phyloP scores from a whole-genome alignment of 371 early-diverging fungal species.

The Chytridiales sp. region DNA sequence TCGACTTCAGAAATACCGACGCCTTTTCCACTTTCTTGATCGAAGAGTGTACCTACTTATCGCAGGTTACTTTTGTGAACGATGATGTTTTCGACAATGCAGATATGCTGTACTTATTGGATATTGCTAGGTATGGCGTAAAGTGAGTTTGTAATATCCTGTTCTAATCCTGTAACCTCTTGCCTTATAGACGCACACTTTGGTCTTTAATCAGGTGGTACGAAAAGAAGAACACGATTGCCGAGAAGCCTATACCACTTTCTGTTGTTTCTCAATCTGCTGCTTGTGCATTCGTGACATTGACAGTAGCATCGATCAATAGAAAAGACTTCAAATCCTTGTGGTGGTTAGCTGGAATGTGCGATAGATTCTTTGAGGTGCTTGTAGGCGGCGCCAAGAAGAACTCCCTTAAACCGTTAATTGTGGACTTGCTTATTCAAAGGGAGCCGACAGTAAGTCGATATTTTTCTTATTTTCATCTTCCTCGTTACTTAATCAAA shows the following conservation, averaged over 20 bases:
- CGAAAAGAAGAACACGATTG: constrained; percentile 18
- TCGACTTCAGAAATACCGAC: constrained; percentile 6
- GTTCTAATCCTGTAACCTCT: not conserved
- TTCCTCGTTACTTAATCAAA: constrained; percentile 1
- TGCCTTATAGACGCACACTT: constrained; percentile 30
- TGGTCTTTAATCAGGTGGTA: constrained; percentile 41
- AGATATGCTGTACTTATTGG: constrained; percentile 12
- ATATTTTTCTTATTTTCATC: not conserved
- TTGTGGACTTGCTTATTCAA: constrained; percentile 35
- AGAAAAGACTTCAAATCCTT: constrained; percentile 25
- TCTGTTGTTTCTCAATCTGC: constrained; percentile 34
- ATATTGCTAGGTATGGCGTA: too few species aligned
- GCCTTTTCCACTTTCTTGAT: constrained; percentile 23
- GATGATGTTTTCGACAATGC: not conserved
- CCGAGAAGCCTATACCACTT: constrained; percentile 2
- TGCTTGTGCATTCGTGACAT: constrained; percentile 34
- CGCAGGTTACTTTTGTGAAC: constrained; percentile 25
- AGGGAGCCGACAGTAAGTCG: constrained; percentile 30
- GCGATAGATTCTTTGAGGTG: constrained; percentile 45
- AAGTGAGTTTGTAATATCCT: constrained; percentile 1
- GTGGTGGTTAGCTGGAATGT: constrained; percentile 44
- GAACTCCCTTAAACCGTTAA: constrained; percentile 28
- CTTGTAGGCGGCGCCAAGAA: constrained; percentile 39
- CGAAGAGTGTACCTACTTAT: constrained; percentile 33
- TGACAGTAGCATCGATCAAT: constrained; percentile 25